A percentile compares a stretch with the other conserved stretches of the same genome.
Conservation (phyloP, 116 monocot genomes). For the Trichopus zeylanicus region DNA sequence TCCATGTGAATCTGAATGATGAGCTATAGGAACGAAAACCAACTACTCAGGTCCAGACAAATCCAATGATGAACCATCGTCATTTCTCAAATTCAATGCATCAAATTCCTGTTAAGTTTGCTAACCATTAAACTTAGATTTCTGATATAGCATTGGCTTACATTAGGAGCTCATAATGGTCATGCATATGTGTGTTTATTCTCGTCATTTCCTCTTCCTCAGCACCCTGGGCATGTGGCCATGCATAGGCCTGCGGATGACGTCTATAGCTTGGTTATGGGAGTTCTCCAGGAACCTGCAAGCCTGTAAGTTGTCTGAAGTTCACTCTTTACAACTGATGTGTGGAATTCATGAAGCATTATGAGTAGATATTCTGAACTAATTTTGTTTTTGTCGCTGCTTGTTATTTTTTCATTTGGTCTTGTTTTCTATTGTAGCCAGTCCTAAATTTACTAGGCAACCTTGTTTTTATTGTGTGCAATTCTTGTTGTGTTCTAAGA, state of each 20-base stretch:
- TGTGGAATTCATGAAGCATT: background rate
- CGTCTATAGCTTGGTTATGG: constrained; percentile 27
- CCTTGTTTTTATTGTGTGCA: too few relatives aligned
- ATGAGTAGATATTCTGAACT: background rate
- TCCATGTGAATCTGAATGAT: background rate
- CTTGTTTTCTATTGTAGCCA: background rate
- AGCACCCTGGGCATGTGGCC: constrained; percentile 19
- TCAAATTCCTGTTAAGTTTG: constrained; percentile 3
- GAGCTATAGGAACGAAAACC: constrained; percentile 10
- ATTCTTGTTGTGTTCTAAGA: background rate
- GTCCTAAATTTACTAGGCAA: too few relatives aligned
- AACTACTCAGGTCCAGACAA: constrained; percentile 12
- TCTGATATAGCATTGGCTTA: too few relatives aligned
- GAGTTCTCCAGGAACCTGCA: constrained; percentile 50
- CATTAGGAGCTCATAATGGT: too few relatives aligned
- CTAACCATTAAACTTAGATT: too few relatives aligned
- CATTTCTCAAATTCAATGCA: constrained; percentile 31
- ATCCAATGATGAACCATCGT: constrained; percentile 14
- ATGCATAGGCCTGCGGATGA: constrained; percentile 22
- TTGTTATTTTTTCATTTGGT: background rate
- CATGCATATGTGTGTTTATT: background rate
- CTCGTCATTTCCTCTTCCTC: background rate
- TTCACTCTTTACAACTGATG: background rate
- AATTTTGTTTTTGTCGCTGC: background rate
- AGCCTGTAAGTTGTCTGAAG: constrained; percentile 39